Evolutionary conservation across 75 land plant genomes (phyloP).

Genomic region (Cupressus sempervirens): DNA sequence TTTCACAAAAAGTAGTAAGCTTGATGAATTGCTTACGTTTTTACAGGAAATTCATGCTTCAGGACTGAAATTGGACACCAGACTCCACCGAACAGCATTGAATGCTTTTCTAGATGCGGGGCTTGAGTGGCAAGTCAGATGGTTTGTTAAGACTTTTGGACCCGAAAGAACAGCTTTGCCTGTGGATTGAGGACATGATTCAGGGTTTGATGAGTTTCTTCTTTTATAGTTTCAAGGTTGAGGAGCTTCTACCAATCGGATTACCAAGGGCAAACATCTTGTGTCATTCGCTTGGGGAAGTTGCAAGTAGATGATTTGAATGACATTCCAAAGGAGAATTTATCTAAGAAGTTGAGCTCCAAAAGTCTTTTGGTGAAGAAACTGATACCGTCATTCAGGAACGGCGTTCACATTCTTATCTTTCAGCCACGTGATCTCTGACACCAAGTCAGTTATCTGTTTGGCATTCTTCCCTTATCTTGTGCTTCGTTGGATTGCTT

Average conservation of each 20-base stretch:
- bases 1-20: conserved; percentile 38
- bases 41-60: conserved; percentile 48
- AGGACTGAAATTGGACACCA: conserved; percentile 52
- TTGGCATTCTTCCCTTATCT: background rate
- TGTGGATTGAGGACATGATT: background rate
- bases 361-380: background rate
- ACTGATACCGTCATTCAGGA: background rate
- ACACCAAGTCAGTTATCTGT: background rate
- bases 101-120: conserved; percentile 66
- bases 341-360: background rate
- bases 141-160: conserved; percentile 34
- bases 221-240: background rate
- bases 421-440: background rate
- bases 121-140: conserved; percentile 32
- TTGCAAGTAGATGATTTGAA: background rate
- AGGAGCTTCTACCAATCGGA: background rate
- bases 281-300: background rate
- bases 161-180: conserved; percentile 11
- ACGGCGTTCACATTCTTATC: background rate
- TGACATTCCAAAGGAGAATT: background rate
- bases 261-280: background rate
- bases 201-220: background rate
- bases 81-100: conserved; percentile 55
- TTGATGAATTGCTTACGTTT: conserved; percentile 48
- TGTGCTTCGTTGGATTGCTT: background rate